A percentile compares a stretch with the other conserved stretches of the same genome.
phyloP scores from a whole-genome alignment of 192 early-diverging fungal species.

The Thamnidium elegans region DNA sequence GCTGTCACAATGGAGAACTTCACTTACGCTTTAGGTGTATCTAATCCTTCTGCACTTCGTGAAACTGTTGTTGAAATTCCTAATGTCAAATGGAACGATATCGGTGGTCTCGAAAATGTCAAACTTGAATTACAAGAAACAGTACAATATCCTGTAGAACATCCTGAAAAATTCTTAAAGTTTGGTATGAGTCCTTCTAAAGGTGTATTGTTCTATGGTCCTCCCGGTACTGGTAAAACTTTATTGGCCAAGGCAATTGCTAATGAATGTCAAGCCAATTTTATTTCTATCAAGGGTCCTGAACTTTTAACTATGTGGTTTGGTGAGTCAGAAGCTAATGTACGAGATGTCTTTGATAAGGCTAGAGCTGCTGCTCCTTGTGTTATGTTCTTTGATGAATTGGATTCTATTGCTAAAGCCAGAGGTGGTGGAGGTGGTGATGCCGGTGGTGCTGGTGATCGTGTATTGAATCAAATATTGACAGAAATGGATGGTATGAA shows the following conservation, averaged over 20 bases:
- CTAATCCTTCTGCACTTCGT: conserved; percentile 97
- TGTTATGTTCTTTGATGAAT: conserved; percentile 99
- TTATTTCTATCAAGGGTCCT: conserved; percentile 96
- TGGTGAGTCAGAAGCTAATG: conserved; percentile 98
- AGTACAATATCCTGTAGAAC: conserved; percentile 98
- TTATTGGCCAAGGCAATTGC: conserved; percentile 99
- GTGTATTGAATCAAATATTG: conserved; percentile 98
- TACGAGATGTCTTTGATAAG: conserved; percentile 99
- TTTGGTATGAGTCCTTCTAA: conserved; percentile 97
- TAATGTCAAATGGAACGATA: conserved; percentile 90
- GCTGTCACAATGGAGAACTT: conserved; percentile 99
- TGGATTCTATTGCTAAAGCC: conserved; percentile 97
- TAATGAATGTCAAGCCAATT: conserved; percentile 99
- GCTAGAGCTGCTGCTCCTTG: conserved; percentile 96
- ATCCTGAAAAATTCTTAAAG: conserved; percentile 99
- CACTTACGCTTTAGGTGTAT: conserved; percentile 81
- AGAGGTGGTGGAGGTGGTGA: conserved; percentile 78
- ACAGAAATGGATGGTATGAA: conserved; percentile 99
- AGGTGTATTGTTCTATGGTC: conserved; percentile 98
- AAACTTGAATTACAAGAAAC: conserved; percentile 98
- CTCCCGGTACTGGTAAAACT: conserved; percentile 98
- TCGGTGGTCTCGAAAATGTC: conserved; percentile 97
- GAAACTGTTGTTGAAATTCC: conserved; percentile 98
- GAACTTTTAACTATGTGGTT: conserved; percentile 99
- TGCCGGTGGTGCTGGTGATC: conserved; percentile 91